These are phyloP conservation scores for Rubia peregrina DNA, from an alignment of 305 asterid species.

Conservation along the genomic window DNA sequence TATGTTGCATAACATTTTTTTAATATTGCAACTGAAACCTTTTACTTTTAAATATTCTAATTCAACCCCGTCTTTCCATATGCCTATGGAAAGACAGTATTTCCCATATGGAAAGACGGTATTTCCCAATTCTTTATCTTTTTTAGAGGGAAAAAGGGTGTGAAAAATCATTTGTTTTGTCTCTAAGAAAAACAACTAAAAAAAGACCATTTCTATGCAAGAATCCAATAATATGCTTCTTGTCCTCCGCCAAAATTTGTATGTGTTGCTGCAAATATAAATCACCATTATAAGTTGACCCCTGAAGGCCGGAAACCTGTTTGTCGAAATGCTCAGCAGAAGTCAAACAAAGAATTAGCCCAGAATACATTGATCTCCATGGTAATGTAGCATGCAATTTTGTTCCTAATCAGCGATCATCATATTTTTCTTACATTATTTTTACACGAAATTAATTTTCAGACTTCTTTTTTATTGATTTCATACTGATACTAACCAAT, in stretches of 20 bases:
- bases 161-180: no score
- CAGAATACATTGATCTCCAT: not conserved
- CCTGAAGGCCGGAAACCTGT: not conserved
- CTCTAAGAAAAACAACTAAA: no score
- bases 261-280: not conserved
- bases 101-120: no score
- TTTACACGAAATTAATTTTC: not conserved
- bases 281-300: not conserved
- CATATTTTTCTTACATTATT: not conserved
- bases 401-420: not conserved
- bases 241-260: not conserved
- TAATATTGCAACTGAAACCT: no score
- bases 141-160: no score
- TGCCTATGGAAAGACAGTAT: no score
- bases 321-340: constrained; percentile 4
- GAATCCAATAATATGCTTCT: not conserved
- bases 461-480: not conserved
- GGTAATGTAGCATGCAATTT: not conserved
- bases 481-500: not conserved
- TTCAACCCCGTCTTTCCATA: no score
- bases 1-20: no score
- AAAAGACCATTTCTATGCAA: not conserved
- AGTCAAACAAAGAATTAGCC: not conserved
- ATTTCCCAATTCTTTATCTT: no score
- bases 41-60: no score